Evolutionary conservation across 1,139 yeast species (phyloP).

Genomic region (Cylindricascospora bacillispora): DNA sequence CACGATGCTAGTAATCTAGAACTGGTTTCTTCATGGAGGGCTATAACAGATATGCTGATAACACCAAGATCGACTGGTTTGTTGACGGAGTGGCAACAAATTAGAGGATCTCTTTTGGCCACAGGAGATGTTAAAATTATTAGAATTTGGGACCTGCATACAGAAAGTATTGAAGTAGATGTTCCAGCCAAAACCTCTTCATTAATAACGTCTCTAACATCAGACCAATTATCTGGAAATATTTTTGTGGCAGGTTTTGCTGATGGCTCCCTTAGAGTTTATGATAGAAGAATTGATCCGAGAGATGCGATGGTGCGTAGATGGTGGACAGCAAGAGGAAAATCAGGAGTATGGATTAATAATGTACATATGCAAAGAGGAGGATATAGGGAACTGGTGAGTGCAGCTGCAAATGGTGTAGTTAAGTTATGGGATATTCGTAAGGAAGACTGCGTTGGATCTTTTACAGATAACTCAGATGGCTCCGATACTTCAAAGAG

Average conservation of each 20-base stretch:
- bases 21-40: conserved; percentile 84
- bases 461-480: conserved; percentile 40
- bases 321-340: conserved; percentile 42
- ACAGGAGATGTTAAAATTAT: conserved; percentile 94
- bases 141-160: conserved; percentile 91
- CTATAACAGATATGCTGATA: conserved; percentile 67
- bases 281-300: conserved; percentile 77
- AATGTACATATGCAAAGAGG: conserved; percentile 95
- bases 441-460: conserved; percentile 51
- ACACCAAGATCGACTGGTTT: conserved; percentile 79
- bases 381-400: conserved; percentile 78
- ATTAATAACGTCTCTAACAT: conserved; percentile 78
- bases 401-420: conserved; percentile 73
- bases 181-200: conserved; percentile 87
- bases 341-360: conserved; percentile 44
- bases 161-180: conserved; percentile 76
- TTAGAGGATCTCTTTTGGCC: conserved; percentile 78
- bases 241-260: conserved; percentile 84
- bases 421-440: conserved; percentile 90
- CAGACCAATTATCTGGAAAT: conserved; percentile 95
- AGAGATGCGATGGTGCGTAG: conserved; percentile 76
- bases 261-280: conserved; percentile 83
- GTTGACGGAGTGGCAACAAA: conserved; percentile 93
- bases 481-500: conserved; percentile 10
- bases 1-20: conserved; percentile 44